These are phyloP conservation scores for Arthroderma sp. DNA, from an alignment of 2,329 filamentous ascomycete genomes.

Conservation along the genomic window DNA sequence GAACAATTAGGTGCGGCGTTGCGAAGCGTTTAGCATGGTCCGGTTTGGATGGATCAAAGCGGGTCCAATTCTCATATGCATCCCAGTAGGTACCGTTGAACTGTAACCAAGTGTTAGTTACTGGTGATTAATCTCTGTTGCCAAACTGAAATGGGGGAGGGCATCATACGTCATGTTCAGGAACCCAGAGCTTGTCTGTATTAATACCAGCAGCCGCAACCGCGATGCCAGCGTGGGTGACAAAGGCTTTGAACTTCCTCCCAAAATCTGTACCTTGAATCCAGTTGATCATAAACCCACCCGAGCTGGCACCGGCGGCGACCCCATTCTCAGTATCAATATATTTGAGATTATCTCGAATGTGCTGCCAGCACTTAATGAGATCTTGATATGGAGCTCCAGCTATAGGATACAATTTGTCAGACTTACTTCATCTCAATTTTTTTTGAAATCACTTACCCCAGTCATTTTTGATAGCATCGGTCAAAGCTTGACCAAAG, in stretches of 20 bases:
- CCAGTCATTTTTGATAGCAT: conserved; percentile 40
- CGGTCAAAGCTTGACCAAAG: conserved; percentile 43
- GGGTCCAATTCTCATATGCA: conserved; percentile 37
- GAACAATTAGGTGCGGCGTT: conserved; percentile 80
- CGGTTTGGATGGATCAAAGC: conserved; percentile 41
- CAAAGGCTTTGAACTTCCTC: conserved; percentile 43
- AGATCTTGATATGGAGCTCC: conserved; percentile 44
- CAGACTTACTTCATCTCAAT: too few relatives aligned
- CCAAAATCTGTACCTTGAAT: conserved; percentile 42
- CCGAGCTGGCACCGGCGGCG: conserved; percentile 41
- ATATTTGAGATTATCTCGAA: conserved; percentile 37
- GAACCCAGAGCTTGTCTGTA: not conserved
- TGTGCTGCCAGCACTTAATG: conserved; percentile 39
- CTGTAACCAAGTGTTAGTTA: too few relatives aligned
- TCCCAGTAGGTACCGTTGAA: conserved; percentile 39
- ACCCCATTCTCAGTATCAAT: conserved; percentile 42
- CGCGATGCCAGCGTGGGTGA: conserved; percentile 39
- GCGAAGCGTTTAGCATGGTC: conserved; percentile 54
- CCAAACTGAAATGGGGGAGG: too few relatives aligned
- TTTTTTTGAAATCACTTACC: conserved; percentile 16
- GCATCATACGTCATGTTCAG: too few relatives aligned
- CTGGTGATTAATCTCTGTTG: too few relatives aligned
- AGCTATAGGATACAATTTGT: too few relatives aligned
- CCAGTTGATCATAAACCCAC: conserved; percentile 51
- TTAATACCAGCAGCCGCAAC: too few relatives aligned